Conservation (phyloP, 2,329 filamentous ascomycete genomes). For the Tolypocladium tropicale region DNA sequence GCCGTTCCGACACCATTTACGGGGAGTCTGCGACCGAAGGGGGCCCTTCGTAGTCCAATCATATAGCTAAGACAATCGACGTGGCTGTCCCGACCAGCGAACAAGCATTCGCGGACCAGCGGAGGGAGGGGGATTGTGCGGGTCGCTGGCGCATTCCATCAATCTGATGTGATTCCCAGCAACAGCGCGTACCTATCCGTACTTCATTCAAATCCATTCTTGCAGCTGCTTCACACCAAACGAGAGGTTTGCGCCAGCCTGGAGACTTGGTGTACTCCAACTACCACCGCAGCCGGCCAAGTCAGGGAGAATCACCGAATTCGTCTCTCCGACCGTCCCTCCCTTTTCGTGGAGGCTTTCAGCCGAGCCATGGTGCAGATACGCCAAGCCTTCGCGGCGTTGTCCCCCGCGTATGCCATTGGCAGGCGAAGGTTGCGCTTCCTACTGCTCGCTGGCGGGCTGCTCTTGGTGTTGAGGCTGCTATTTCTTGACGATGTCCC, state of each 20-base stretch:
- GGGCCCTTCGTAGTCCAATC: not conserved
- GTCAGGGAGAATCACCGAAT: no score
- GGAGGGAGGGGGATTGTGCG: not conserved
- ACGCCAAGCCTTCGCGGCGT: not conserved
- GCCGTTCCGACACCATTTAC: no score
- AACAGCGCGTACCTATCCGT: not conserved
- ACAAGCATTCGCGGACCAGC: not conserved
- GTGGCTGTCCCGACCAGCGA: not conserved
- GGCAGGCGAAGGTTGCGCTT: not conserved
- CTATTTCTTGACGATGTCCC: not conserved
- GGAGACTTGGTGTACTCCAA: not conserved
- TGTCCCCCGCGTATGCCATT: not conserved
- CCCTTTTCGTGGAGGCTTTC: not conserved
- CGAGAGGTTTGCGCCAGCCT: not conserved
- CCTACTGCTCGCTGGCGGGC: not conserved
- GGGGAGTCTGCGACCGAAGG: no score
- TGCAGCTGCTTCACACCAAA: not conserved
- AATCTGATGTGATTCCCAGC: not conserved
- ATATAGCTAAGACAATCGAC: not conserved
- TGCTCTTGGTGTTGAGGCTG: not conserved
- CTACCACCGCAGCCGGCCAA: no score
- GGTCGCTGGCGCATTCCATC: not conserved
- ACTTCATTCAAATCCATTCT: not conserved
- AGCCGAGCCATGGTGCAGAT: not conserved
- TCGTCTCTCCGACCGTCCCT: no score